Conservation (phyloP, 176 grass and related monocot genomes). For the Metroxylon sagu region DNA sequence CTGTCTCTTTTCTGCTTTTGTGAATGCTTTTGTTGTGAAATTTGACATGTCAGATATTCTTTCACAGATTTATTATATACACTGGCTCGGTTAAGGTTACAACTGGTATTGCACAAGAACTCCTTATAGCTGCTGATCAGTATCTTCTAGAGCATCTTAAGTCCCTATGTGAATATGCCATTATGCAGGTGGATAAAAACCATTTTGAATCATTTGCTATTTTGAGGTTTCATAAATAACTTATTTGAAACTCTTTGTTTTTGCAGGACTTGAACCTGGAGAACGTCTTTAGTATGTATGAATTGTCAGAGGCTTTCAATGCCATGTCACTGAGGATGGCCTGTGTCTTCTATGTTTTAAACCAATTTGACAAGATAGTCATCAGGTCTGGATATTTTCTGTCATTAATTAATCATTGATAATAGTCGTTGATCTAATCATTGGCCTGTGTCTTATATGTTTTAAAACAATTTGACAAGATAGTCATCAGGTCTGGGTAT, state of each 20-base stretch:
- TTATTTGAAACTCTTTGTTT: neutral
- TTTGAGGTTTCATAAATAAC: too few relatives aligned
- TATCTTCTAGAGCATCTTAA: slow-evolving; percentile 96
- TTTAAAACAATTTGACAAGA: too few relatives aligned
- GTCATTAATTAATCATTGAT: too few relatives aligned
- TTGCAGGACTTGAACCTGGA: slow-evolving; percentile 87
- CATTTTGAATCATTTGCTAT: too few relatives aligned
- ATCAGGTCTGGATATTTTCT: slow-evolving; percentile 48
- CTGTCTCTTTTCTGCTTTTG: neutral
- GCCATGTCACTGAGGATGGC: slow-evolving; percentile 90
- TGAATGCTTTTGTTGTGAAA: neutral
- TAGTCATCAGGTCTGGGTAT: too few relatives aligned
- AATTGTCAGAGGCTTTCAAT: slow-evolving; percentile 88
- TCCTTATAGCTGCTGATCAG: slow-evolving; percentile 93
- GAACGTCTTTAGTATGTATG: slow-evolving; percentile 84
- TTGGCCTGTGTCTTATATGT: too few relatives aligned
- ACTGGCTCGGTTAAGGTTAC: slow-evolving; percentile 81
- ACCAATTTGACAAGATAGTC: slow-evolving; percentile 86
- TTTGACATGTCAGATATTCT: slow-evolving; percentile 9
- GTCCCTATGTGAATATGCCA: slow-evolving; percentile 87
- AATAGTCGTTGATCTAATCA: too few relatives aligned
- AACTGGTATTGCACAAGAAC: slow-evolving; percentile 73
- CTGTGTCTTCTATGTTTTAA: slow-evolving; percentile 85
- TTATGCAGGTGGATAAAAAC: slow-evolving; percentile 61
- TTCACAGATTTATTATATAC: slow-evolving; percentile 95